Conservation (phyloP, 768 basidiomycete genomes). For the Panellus pusillus region DNA sequence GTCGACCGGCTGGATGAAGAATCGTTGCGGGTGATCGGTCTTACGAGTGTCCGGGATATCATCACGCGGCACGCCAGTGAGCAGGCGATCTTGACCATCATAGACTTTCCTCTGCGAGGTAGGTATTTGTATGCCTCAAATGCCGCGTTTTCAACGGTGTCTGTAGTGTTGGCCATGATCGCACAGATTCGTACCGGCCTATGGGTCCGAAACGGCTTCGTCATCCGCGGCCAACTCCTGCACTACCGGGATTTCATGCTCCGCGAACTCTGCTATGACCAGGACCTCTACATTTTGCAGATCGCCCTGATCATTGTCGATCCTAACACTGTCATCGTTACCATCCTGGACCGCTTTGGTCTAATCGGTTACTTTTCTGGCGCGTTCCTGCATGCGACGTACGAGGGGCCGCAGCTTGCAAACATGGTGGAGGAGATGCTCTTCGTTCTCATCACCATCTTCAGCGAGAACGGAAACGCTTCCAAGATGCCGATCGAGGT, state of each 20-base stretch:
- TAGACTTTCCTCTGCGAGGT: constrained; percentile 92
- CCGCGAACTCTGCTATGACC: constrained; percentile 94
- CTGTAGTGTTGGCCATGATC: constrained; percentile 79
- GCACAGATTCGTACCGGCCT: constrained; percentile 93
- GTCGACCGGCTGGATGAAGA: constrained; percentile 64
- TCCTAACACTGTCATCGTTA: constrained; percentile 77
- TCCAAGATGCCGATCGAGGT: constrained; percentile 61
- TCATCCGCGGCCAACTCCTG: constrained; percentile 89
- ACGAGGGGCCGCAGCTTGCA: constrained; percentile 69
- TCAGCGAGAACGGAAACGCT: constrained; percentile 80
- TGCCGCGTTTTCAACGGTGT: not conserved
- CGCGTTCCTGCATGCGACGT: constrained; percentile 53
- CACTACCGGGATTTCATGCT: constrained; percentile 97
- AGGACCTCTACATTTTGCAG: constrained; percentile 87
- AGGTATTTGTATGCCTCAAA: constrained; percentile 23
- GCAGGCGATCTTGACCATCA: constrained; percentile 66
- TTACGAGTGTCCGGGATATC: constrained; percentile 58
- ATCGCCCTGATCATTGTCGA: constrained; percentile 76
- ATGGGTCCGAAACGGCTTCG: constrained; percentile 97
- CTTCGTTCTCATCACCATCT: constrained; percentile 81
- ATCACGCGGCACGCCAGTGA: constrained; percentile 64
- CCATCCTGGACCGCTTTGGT: constrained; percentile 88
- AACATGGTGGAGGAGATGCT: constrained; percentile 93
- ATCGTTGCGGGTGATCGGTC: constrained; percentile 49
- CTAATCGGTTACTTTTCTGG: constrained; percentile 80